Base-by-base conservation (phyloP, 2,329 filamentous ascomycete genomes). In the Alternaria angustiovoidea region DNA sequence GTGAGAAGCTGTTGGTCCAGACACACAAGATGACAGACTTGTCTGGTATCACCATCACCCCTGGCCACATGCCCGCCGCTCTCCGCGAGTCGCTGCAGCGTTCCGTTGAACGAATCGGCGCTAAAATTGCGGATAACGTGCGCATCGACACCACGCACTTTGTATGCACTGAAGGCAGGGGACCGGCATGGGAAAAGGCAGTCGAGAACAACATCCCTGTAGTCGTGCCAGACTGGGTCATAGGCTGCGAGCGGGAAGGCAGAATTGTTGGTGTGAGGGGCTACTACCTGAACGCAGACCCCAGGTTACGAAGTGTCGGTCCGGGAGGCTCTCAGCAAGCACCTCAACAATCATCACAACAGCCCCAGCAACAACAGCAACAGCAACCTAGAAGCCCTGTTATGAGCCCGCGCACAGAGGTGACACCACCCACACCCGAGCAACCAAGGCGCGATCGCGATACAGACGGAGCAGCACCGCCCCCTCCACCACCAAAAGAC, bases 21-120 rank as follows among this genome's bases (percentile, higher is more conserved):
- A 99, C 95, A 46, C 95, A 99, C 83, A 97, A 97, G 84, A 97
- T 99, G 94, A 98, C 94, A 39, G 94, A 99, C 78, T 84, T 99
- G 52, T 94, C 91, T 67, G 95, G 95, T 59, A 94, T 99, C 78
- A 98, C 94, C 24, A 91, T 99, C 70, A 97, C 94, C 2, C 90
- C 93, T 0, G 95, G 95, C 51, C 87, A 97, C 69, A 85, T 99
- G 79, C 91, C 94, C 2, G 84, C 87, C 7, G 83, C 89, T 54
- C 83, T 90, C 56, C 89, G 88, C 75, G 92, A 96, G 67, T 89
- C 86, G 63, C 85, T 99, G 20, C 84, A 86, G 47, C 85, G 85
- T 46, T 92, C 94, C 1, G 87, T 97, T 36, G 89, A 95, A 73
- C 87, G 93, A 68, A 96, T 99, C 70, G 95, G 95, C 49, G 95